Evolutionary conservation across 768 basidiomycete genomes (phyloP), one percentile per base, ranked within the genome.

Genomic region (Tulasnella sp.): DNA sequence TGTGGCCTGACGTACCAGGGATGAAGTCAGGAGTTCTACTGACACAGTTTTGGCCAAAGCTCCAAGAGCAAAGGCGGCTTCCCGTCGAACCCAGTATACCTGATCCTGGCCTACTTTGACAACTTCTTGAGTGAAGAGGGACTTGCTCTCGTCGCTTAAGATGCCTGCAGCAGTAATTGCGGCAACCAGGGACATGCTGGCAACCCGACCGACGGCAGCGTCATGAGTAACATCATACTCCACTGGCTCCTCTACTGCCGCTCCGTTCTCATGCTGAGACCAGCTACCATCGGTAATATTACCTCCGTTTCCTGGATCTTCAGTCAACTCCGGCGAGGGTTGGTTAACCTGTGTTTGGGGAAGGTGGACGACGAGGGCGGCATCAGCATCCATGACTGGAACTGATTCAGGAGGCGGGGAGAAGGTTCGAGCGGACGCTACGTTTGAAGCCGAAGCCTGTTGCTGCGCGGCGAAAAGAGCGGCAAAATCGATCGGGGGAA

Each of bases 131-230:
- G 93, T 88, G 77, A 92, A 91, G 0, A 87, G 85, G 16, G 78
- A 77, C 73, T 90, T 83, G 3, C 86, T 85, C 32, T 80, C 79
- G 12, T 78, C 76, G 82, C 85, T 78, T 78, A 91, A 90, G 89
- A 74, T 87, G 88, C 71, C 71, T 39, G 71, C 71, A 34, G 93
- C 91, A 36, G 90, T 86, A 14, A 94, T 88, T 8, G 92, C 89
- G 42, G 94, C 94, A 83, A 96, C 91, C 67, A 97, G 81, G 78
- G 92, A 93, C 94, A 97, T 94, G 76, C 93, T 93, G 5, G 92
- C 91, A 65, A 96, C 82, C 72, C 94, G 85, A 5, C 95, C 95
- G 22, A 94, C 84, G 5, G 90, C 87, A 16, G 90, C 92, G 78
- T 95, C 92, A 75, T 93, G 87, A 36, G 80, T 81, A 17, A 80